phyloP scores from a whole-genome alignment of 805 yeast species.

The Clavispora phyllophila region DNA sequence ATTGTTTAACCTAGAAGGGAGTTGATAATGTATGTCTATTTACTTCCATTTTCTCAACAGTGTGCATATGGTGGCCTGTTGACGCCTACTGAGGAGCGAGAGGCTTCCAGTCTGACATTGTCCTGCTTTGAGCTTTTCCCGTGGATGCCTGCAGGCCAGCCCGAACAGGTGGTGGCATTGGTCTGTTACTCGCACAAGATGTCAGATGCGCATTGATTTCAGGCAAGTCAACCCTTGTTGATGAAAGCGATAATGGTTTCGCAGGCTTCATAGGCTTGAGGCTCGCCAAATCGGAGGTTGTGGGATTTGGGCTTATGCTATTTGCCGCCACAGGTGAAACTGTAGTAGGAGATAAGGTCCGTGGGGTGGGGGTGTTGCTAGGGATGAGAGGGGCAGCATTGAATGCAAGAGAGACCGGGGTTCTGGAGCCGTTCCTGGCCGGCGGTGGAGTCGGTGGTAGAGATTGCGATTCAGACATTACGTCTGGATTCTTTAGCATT shows the following conservation, averaged over 20 bases:
- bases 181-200: neutral
- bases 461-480: neutral
- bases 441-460: conserved; percentile 7
- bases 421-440: conserved; percentile 1
- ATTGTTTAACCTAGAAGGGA: conserved; percentile 2
- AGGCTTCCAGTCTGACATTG: conserved; percentile 50
- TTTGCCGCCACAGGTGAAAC: neutral
- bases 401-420: conserved; percentile 25
- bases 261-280: conserved; percentile 16
- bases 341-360: conserved; percentile 7
- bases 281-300: conserved; percentile 3
- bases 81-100: conserved; percentile 38
- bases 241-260: conserved; percentile 11
- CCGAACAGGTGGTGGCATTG: conserved; percentile 14
- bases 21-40: neutral
- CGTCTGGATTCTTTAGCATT: neutral
- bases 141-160: conserved; percentile 3
- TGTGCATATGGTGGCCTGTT: neutral
- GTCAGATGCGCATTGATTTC: neutral
- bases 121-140: conserved; percentile 1
- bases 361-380: conserved; percentile 26
- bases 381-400: conserved; percentile 37
- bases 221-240: conserved; percentile 12
- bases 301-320: neutral
- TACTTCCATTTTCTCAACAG: neutral